Evolutionary conservation across 768 basidiomycete species (phyloP), one percentile per base, ranked within the genome.

Genomic region (Mycena capillaripes): DNA sequence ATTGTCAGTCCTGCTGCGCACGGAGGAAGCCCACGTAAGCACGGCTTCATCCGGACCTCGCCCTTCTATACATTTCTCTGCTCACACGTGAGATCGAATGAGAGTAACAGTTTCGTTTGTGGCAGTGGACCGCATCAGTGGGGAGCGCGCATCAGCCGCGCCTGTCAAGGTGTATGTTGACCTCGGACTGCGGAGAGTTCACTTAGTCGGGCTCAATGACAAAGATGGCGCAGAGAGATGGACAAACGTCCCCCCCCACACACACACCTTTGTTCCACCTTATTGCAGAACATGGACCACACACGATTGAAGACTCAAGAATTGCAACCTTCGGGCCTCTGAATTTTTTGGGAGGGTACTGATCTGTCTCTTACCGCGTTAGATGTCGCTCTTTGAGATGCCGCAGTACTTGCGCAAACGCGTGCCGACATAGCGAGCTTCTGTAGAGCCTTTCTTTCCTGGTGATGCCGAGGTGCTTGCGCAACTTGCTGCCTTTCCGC

Each of bases 381-480:
- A 38, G 57, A 58, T 38, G 57, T 38, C 57, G 57, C 57, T 58
- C n/a, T 58, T 58, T 9, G 57, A 58, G 57, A 58, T 58, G 57
- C 57, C 57, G 57, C 57, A 38, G 32, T 58, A 34, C 56, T 58
- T 58, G 56, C 56, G 19, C 56, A 36, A 58, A 58, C 56, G 56
- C 56, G 56, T 58, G 56, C 56, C 56, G 56, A 58, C 34, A 58
- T 58, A 58, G 56, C 34, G 56, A 19, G 34, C 56, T 58, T 58
- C 56, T 58, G 56, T 58, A 14, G 56, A 58, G 56, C 56, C 56
- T 58, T 38, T 56, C 55, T 56, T 56, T 56, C 55, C 55, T 56
- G 55, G 55, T 58, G 56, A 58, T 58, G 56, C 56, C 56, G 56
- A 58, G 56, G 57, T 58, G 36, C 57, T 58, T 58, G 21, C 56